Percentiles rank a stretch among this genome's conserved stretches.
Evolutionary conservation across 116 monocot species (phyloP).

Genomic region (Papilionanthe hybrid): DNA sequence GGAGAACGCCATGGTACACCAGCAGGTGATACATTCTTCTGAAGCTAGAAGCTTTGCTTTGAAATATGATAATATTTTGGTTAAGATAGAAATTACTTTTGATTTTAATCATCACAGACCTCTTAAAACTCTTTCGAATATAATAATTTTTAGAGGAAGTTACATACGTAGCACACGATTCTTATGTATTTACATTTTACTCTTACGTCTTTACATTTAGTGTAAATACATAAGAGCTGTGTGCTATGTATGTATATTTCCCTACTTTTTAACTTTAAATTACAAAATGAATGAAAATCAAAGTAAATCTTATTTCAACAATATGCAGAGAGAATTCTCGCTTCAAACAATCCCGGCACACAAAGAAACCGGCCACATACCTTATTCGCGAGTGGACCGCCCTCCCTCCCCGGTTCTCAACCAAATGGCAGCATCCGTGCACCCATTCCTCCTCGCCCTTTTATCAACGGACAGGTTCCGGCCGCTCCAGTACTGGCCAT

Average conservation of each 20-base stretch:
- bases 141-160: not conserved
- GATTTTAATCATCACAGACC: not conserved
- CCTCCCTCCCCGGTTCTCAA: slow-evolving; percentile 44
- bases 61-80: not conserved
- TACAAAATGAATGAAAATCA: not conserved
- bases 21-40: slow-evolving; percentile 52
- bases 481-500: slow-evolving; percentile 31
- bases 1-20: slow-evolving; percentile 98
- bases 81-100: not conserved
- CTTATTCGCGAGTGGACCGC: slow-evolving; percentile 78
- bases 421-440: slow-evolving; percentile 10
- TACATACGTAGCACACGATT: no score
- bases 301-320: not conserved
- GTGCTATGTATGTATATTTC: no score
- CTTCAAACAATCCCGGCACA: slow-evolving; percentile 72
- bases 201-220: no score
- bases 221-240: no score
- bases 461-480: slow-evolving; percentile 39
- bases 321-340: slow-evolving; percentile 76
- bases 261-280: no score
- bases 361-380: slow-evolving; percentile 78
- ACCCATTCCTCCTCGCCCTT: slow-evolving; percentile 51
- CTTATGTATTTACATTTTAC: no score
- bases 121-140: not conserved
- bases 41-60: not conserved